A percentile compares a stretch with the other conserved stretches of the same genome.
phyloP scores from a whole-genome alignment of 2,329 filamentous ascomycete genomes.

The Didymella sp. region DNA sequence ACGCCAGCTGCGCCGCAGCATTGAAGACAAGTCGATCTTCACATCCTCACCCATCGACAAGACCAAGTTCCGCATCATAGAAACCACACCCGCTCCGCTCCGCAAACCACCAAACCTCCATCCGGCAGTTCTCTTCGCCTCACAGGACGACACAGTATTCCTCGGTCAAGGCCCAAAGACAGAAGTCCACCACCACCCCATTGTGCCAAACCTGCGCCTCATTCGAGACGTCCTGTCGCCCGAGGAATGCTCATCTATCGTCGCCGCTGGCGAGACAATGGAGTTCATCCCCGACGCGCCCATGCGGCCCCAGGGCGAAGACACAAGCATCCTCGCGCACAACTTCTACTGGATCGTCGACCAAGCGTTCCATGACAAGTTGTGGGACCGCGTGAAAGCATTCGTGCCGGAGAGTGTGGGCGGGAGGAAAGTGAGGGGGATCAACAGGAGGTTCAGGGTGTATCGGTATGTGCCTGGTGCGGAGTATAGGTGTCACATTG shows the following conservation, averaged over 20 bases:
- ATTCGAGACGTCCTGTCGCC: slow-evolving; percentile 66
- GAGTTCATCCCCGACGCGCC: slow-evolving; percentile 73
- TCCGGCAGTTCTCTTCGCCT: slow-evolving; percentile 69
- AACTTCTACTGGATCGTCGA: slow-evolving; percentile 79
- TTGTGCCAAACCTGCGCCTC: slow-evolving; percentile 67
- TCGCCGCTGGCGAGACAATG: slow-evolving; percentile 70
- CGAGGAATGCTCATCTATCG: slow-evolving; percentile 69
- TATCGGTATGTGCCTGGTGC: slow-evolving; percentile 76
- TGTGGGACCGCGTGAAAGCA: slow-evolving; percentile 67
- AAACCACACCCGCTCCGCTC: slow-evolving; percentile 65
- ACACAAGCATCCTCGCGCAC: slow-evolving; percentile 69
- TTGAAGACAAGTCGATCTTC: slow-evolving; percentile 61
- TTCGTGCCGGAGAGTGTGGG: slow-evolving; percentile 64
- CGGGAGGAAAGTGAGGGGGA: slow-evolving; percentile 65
- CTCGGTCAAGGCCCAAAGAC: slow-evolving; percentile 57
- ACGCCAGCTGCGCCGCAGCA: slow-evolving; percentile 62
- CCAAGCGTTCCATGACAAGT: slow-evolving; percentile 65
- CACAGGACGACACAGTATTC: slow-evolving; percentile 63
- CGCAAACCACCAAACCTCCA: slow-evolving; percentile 74
- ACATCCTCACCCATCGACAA: slow-evolving; percentile 38
- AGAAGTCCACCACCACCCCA: slow-evolving; percentile 66
- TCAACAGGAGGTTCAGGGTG: slow-evolving; percentile 74
- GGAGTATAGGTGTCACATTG: slow-evolving; percentile 73
- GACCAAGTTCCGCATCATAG: slow-evolving; percentile 63
- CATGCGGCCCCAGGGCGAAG: slow-evolving; percentile 68